These are phyloP conservation scores for Nemania diffusa DNA, from an alignment of 2,329 filamentous ascomycete species.

Conservation along the genomic window DNA sequence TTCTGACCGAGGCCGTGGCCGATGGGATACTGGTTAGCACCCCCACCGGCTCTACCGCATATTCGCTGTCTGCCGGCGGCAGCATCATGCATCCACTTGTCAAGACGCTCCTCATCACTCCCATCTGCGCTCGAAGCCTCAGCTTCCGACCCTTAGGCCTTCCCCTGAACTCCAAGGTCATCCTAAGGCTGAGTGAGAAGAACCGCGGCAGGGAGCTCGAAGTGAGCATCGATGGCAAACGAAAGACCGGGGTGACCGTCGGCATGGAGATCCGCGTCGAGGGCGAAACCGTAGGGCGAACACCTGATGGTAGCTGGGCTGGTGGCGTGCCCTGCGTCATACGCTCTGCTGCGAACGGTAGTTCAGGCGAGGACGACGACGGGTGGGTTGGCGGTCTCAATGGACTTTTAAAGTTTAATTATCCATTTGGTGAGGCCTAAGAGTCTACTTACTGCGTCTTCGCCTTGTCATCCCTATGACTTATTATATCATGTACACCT, in stretches of 20 bases:
- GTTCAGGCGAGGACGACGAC: constrained; percentile 73
- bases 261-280: constrained; percentile 89
- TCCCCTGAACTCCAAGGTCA: constrained; percentile 85
- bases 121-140: constrained; percentile 91
- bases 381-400: constrained; percentile 97
- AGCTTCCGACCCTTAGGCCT: constrained; percentile 92
- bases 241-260: constrained; percentile 73
- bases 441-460: background rate
- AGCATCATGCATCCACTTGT: constrained; percentile 95
- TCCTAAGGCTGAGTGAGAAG: constrained; percentile 81
- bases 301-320: constrained; percentile 43
- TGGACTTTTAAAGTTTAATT: constrained; percentile 94
- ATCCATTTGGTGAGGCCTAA: constrained; percentile 77
- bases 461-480: background rate
- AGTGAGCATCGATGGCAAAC: constrained; percentile 81
- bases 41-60: constrained; percentile 94
- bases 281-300: constrained; percentile 78
- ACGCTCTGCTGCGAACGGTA: constrained; percentile 60
- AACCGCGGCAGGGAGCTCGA: constrained; percentile 81
- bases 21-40: constrained; percentile 96
- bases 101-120: constrained; percentile 86
- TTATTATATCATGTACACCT: background rate
- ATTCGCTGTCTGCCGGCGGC: constrained; percentile 91
- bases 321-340: constrained; percentile 93
- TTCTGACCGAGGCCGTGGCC: constrained; percentile 91